These are phyloP conservation scores for Yamadazyma dendronema DNA, from an alignment of 1,139 yeast genomes.

Conservation along the genomic window DNA sequence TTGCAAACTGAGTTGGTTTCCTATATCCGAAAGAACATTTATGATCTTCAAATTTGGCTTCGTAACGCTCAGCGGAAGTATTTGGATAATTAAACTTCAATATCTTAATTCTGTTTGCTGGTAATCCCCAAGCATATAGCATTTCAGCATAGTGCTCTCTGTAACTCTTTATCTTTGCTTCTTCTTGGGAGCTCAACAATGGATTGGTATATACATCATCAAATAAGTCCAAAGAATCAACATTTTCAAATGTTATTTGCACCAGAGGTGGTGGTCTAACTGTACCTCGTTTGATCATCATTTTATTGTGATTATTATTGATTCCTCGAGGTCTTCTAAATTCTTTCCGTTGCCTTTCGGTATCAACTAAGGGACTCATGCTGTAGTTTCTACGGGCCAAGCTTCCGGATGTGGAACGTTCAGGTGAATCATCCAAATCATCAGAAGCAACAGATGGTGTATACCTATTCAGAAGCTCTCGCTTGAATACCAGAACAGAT, in stretches of 20 bases:
- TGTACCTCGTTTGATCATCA: constrained; percentile 7
- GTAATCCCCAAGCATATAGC: constrained; percentile 79
- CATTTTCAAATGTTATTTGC: constrained; percentile 54
- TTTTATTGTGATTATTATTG: constrained; percentile 2
- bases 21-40: constrained; percentile 45
- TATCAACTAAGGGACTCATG: constrained; percentile 8
- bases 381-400: constrained; percentile 5
- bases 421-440: constrained; percentile 26
- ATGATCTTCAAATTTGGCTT: constrained; percentile 32
- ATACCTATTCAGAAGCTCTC: constrained; percentile 16
- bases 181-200: constrained; percentile 48
- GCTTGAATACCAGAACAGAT: constrained; percentile 22
- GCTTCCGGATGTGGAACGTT: constrained; percentile 5
- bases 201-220: constrained; percentile 46
- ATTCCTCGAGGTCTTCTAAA: constrained; percentile 6
- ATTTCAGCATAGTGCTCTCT: constrained; percentile 79
- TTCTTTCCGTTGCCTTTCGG: constrained; percentile 3
- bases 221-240: constrained; percentile 53
- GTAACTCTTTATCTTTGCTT: constrained; percentile 47
- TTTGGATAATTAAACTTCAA: constrained; percentile 65
- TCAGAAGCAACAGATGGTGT: constrained; percentile 28
- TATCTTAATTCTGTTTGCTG: constrained; percentile 72
- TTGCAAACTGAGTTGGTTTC: not conserved
- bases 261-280: constrained; percentile 37
- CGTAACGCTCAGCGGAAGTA: constrained; percentile 11